Conservation (phyloP, 345 rosid genomes). For the Boechera divaricarpa region DNA sequence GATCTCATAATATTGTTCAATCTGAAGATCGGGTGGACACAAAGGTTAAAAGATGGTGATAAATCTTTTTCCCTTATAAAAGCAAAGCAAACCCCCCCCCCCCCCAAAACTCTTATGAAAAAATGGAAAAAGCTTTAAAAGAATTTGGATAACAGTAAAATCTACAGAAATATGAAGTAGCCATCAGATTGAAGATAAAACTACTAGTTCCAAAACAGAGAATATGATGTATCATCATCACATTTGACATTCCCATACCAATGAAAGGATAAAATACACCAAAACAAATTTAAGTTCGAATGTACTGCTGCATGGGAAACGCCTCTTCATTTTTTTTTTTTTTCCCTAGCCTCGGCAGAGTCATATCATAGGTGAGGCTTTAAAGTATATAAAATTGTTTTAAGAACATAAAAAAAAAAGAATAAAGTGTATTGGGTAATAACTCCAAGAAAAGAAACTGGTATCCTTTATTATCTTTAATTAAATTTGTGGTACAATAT, state of each 20-base stretch:
- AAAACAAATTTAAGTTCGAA: constrained; percentile 4
- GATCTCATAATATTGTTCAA: too few species aligned
- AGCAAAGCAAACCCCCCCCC: too few species aligned
- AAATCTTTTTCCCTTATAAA: too few species aligned
- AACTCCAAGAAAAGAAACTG: constrained; percentile 26
- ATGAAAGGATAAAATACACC: not conserved
- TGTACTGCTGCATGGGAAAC: constrained; percentile 40
- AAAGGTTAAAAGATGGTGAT: too few species aligned
- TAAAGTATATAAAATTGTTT: not conserved
- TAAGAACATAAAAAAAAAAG: not conserved
- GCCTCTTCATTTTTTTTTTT: constrained; percentile 4
- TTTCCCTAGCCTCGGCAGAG: not conserved
- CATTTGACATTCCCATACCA: constrained; percentile 5
- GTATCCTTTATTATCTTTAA: not conserved
- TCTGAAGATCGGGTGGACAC: too few species aligned
- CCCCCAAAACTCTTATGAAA: too few species aligned
- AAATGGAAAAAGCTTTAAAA: too few species aligned
- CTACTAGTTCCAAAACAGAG: not conserved
- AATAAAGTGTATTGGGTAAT: constrained; percentile 10
- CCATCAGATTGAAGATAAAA: not conserved
- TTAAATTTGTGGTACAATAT: not conserved
- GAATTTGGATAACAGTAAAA: too few species aligned
- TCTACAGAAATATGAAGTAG: not conserved
- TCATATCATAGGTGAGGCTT: constrained; percentile 18
- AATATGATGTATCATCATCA: not conserved